These are phyloP conservation scores for Phylloporus sp. DNA, from an alignment of 768 basidiomycete genomes.

Conservation along the genomic window DNA sequence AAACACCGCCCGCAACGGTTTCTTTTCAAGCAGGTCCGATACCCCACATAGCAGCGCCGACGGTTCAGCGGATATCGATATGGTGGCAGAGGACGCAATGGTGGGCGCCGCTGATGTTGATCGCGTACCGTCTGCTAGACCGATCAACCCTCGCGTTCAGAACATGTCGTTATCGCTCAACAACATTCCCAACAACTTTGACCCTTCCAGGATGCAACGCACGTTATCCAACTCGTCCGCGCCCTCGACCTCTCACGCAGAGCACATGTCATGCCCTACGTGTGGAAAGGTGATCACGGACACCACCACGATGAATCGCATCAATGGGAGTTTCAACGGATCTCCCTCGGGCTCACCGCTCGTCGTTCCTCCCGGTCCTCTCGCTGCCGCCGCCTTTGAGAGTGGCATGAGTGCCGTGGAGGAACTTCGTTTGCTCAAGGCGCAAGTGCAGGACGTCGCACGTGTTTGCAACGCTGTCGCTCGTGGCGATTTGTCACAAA, in stretches of 20 bases:
- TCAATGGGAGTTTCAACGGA: slow-evolving; percentile 23
- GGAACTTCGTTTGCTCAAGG: slow-evolving; percentile 75
- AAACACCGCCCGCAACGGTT: slow-evolving; percentile 11
- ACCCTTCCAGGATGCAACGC: slow-evolving; percentile 32
- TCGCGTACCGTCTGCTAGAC: slow-evolving; percentile 17
- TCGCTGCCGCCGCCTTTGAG: slow-evolving; percentile 53
- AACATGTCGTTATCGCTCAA: slow-evolving; percentile 53
- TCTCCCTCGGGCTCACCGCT: slow-evolving; percentile 35
- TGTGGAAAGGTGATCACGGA: slow-evolving; percentile 53
- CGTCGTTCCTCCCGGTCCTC: slow-evolving; percentile 53
- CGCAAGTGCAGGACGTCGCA: slow-evolving; percentile 80
- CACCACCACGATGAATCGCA: slow-evolving; percentile 33
- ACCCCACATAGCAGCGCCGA: slow-evolving; percentile 8
- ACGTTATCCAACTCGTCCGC: slow-evolving; percentile 34
- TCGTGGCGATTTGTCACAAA: slow-evolving; percentile 69
- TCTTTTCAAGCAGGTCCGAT: slow-evolving; percentile 27
- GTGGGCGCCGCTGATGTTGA: slow-evolving; percentile 26
- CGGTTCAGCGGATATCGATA: slow-evolving; percentile 25
- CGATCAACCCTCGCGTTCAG: slow-evolving; percentile 29
- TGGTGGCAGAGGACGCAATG: slow-evolving; percentile 24
- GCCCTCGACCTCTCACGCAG: slow-evolving; percentile 39
- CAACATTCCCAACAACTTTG: slow-evolving; percentile 40
- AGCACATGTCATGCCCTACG: slow-evolving; percentile 48
- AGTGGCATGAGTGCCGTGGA: slow-evolving; percentile 67
- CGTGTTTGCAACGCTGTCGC: slow-evolving; percentile 81